Evolutionary conservation across 1,284 basidiomycete species (phyloP).

Genomic region (Pseudozyma hubeiensis): DNA sequence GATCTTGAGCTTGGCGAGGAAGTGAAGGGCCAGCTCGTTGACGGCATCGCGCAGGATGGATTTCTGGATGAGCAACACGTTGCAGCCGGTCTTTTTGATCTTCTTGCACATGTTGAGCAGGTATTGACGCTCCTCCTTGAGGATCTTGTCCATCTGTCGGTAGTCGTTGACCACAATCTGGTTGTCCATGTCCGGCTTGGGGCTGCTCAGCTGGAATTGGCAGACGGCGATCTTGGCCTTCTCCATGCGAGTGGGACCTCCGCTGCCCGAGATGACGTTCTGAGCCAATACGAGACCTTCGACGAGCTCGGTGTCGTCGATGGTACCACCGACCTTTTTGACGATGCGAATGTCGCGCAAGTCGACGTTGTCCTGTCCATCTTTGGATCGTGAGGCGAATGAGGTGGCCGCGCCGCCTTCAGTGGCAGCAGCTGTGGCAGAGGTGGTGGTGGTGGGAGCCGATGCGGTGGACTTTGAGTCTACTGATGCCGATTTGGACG

Average conservation of each 20-base stretch:
- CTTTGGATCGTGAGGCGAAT: constrained; percentile 23
- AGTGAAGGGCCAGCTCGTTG: constrained; percentile 97
- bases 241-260: constrained; percentile 93
- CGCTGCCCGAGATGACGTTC: constrained; percentile 87
- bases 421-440: constrained; percentile 83
- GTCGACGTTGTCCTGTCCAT: constrained; percentile 75
- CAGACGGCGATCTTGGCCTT: constrained; percentile 99
- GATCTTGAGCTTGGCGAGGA: constrained; percentile 97
- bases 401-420: background rate
- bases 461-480: constrained; percentile 19
- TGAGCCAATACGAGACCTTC: constrained; percentile 97
- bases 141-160: constrained; percentile 99
- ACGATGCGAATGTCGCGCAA: constrained; percentile 95
- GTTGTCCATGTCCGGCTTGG: constrained; percentile 99
- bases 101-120: constrained; percentile 98
- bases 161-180: constrained; percentile 99
- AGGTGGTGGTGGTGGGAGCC: constrained; percentile 71
- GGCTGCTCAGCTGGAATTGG: constrained; percentile 97
- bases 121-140: constrained; percentile 99
- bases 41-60: constrained; percentile 98
- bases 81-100: constrained; percentile 99
- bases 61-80: constrained; percentile 97
- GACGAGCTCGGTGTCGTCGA: constrained; percentile 97
- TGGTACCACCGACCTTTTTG: constrained; percentile 98
- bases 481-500: constrained; percentile 19